These are phyloP conservation scores for Fraxinus platypoda DNA, from an alignment of 305 asterid genomes.

Conservation along the genomic window DNA sequence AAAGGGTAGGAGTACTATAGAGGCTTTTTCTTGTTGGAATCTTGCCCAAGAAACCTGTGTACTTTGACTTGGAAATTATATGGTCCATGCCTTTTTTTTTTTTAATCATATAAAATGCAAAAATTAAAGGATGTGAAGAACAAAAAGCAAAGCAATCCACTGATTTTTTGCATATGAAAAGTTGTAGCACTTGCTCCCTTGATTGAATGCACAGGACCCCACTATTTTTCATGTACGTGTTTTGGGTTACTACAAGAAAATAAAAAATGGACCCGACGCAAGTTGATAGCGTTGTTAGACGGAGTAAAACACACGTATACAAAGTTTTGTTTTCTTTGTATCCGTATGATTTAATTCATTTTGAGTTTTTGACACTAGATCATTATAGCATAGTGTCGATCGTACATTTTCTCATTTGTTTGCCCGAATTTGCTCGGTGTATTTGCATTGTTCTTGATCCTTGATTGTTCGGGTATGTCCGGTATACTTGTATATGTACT, in stretches of 20 bases:
- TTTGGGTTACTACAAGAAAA: background rate
- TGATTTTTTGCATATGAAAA: conserved; percentile 41
- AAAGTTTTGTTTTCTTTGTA: too few species aligned
- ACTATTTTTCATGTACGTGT: conserved; percentile 7
- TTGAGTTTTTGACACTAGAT: background rate
- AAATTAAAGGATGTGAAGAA: conserved; percentile 16
- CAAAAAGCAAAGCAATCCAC: conserved; percentile 24
- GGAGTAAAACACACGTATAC: background rate
- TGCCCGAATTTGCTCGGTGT: too few species aligned
- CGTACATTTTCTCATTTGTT: background rate
- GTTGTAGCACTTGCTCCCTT: conserved; percentile 40
- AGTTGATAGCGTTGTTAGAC: background rate
- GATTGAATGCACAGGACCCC: conserved; percentile 55
- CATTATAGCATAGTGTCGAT: background rate
- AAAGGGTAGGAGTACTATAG: conserved; percentile 28
- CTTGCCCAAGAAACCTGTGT: conserved; percentile 35
- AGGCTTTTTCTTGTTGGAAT: conserved; percentile 48
- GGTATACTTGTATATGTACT: too few species aligned
- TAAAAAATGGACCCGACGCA: background rate
- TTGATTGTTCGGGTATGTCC: too few species aligned
- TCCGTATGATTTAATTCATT: too few species aligned
- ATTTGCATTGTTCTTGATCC: too few species aligned
- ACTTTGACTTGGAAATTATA: conserved; percentile 33
- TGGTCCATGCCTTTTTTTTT: conserved; percentile 19
- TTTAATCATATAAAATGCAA: conserved; percentile 4